Conservation (phyloP, 176 grass and related monocot species). For the Hsuehochloa calcarea region DNA sequence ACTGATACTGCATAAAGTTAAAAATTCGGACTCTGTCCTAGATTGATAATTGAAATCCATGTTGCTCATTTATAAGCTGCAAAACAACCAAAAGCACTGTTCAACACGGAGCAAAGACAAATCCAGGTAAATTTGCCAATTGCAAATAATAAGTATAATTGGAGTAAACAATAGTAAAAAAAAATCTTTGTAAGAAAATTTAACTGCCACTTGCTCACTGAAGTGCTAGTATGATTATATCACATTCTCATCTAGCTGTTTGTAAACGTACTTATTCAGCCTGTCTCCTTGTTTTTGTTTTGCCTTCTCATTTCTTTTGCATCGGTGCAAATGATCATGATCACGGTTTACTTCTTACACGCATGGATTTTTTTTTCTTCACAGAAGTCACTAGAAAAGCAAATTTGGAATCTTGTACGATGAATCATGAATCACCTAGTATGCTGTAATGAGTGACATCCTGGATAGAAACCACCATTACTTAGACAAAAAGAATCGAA, state of each 20-base stretch:
- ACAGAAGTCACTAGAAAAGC: constrained; percentile 1
- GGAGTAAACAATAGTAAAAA: background rate
- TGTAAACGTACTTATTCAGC: background rate
- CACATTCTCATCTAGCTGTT: background rate
- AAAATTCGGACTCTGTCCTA: background rate
- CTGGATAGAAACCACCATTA: constrained; percentile 17
- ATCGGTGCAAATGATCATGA: background rate
- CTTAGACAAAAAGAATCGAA: constrained; percentile 15
- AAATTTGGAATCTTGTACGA: background rate
- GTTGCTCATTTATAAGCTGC: background rate
- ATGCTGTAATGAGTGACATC: constrained; percentile 2
- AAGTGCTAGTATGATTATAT: background rate
- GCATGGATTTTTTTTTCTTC: background rate
- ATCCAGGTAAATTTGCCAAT: background rate
- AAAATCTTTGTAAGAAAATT: background rate
- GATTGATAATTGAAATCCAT: background rate
- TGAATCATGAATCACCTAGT: constrained; percentile 14
- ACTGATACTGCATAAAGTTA: background rate
- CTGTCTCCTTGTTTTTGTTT: background rate
- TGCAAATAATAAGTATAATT: background rate
- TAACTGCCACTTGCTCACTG: background rate
- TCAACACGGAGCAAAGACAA: constrained; percentile 1
- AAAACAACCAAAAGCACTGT: background rate
- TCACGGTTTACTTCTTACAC: background rate
- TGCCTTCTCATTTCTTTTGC: background rate